Conservation (phyloP, 2,329 filamentous ascomycete species). For the Colletotrichum liriopes region DNA sequence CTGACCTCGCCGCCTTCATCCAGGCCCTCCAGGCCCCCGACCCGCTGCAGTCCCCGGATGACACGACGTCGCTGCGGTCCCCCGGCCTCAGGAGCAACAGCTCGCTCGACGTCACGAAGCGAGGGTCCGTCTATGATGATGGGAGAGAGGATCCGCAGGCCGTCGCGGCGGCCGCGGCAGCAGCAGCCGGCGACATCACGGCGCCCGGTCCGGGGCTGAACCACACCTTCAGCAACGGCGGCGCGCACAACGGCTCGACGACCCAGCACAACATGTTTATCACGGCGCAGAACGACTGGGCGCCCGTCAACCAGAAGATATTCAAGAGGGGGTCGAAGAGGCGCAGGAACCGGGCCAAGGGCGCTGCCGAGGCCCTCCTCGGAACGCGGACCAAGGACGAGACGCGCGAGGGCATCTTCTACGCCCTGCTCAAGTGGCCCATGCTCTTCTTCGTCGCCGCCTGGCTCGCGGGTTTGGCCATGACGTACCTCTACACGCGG, state of each 20-base stretch:
- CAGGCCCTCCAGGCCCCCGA: conserved; percentile 88
- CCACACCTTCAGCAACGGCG: conserved; percentile 33
- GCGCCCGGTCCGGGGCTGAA: conserved; percentile 33
- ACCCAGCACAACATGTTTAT: conserved; percentile 73
- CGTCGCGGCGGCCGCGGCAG: conserved; percentile 57
- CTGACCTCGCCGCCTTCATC: conserved; percentile 84
- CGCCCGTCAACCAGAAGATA: conserved; percentile 84
- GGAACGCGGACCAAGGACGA: conserved; percentile 84
- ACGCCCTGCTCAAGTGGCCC: conserved; percentile 92
- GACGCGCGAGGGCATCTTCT: conserved; percentile 93
- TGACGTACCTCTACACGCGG: conserved; percentile 84
- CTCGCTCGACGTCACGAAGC: conserved; percentile 60
- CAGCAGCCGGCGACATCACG: conserved; percentile 56
- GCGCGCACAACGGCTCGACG: conserved; percentile 43
- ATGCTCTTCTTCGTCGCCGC: conserved; percentile 84
- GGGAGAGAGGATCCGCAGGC: conserved; percentile 54
- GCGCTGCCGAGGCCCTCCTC: conserved; percentile 57
- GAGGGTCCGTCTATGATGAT: conserved; percentile 53
- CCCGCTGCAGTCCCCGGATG: conserved; percentile 75
- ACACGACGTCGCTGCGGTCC: conserved; percentile 58
- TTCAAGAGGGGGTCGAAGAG: conserved; percentile 54
- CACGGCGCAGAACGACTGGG: conserved; percentile 95
- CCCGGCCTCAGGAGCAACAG: conserved; percentile 58
- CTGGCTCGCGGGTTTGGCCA: conserved; percentile 83
- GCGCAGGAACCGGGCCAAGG: conserved; percentile 57